A percentile compares a stretch with the other conserved stretches of the same genome.
Conservation (phyloP, 768 basidiomycete genomes). For the Pleurotus cornucopiae region DNA sequence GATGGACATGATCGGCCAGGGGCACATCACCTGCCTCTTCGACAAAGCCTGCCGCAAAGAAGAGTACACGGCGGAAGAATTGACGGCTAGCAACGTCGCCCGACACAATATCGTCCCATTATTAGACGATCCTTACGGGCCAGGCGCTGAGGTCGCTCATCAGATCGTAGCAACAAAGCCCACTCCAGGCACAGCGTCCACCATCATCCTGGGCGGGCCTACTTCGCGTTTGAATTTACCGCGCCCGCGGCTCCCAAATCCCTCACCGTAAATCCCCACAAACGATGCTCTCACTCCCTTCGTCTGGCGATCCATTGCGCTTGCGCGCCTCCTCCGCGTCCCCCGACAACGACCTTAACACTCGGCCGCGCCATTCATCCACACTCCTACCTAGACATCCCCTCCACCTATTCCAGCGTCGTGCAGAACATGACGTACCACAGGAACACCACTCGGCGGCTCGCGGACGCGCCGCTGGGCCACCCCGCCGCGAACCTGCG, state of each 20-base stretch:
- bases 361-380: constrained; percentile 22
- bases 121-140: constrained; percentile 10
- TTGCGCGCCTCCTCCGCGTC: constrained; percentile 20
- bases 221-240: constrained; percentile 13
- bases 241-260: constrained; percentile 18
- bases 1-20: constrained; percentile 25
- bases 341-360: constrained; percentile 8
- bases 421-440: constrained; percentile 22
- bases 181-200: background rate
- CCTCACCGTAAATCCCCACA: constrained; percentile 19
- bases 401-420: constrained; percentile 18
- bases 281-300: constrained; percentile 20
- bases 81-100: constrained; percentile 14
- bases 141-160: constrained; percentile 1
- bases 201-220: constrained; percentile 13
- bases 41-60: constrained; percentile 20
- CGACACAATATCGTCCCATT: constrained; percentile 14
- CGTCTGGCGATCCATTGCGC: constrained; percentile 21
- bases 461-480: constrained; percentile 15
- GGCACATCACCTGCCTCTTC: constrained; percentile 18
- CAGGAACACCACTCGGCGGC: constrained; percentile 9
- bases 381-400: constrained; percentile 18
- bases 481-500: constrained; percentile 18
- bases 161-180: constrained; percentile 7
- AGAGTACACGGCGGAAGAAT: constrained; percentile 16